These are phyloP conservation scores for Dioszegia hungarica DNA, from an alignment of 768 basidiomycete genomes.

Conservation along the genomic window DNA sequence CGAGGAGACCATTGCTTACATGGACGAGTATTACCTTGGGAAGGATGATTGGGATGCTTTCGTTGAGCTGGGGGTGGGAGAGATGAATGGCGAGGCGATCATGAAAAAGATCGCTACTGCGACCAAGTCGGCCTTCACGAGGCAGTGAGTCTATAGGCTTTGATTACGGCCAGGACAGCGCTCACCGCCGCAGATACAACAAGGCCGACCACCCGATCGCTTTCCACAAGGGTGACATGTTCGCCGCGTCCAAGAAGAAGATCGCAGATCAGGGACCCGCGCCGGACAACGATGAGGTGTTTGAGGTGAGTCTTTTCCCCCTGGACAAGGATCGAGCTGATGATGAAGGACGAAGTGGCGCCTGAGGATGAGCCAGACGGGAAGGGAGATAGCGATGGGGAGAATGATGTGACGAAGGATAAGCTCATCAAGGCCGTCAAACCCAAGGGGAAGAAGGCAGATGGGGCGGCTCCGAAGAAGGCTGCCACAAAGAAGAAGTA, in stretches of 20 bases:
- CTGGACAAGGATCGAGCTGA: background rate
- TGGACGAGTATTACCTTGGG: conserved; percentile 91
- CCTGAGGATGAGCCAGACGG: conserved; percentile 57
- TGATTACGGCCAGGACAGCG: too few species aligned
- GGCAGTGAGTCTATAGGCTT: conserved; percentile 58
- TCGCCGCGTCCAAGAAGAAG: conserved; percentile 78
- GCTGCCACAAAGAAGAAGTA: conserved; percentile 9
- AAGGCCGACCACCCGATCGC: conserved; percentile 83
- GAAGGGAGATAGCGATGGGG: conserved; percentile 53
- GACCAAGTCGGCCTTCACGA: conserved; percentile 79
- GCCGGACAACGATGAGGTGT: conserved; percentile 89
- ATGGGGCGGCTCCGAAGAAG: conserved; percentile 10
- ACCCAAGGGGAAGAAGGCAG: conserved; percentile 44
- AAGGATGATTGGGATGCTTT: conserved; percentile 97
- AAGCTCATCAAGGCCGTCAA: conserved; percentile 59
- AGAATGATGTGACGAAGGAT: conserved; percentile 57
- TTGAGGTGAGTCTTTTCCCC: conserved; percentile 58
- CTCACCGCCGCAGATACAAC: conserved; percentile 65
- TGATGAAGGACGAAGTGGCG: conserved; percentile 46
- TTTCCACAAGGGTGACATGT: conserved; percentile 73
- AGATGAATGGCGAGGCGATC: conserved; percentile 66
- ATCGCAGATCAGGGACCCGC: conserved; percentile 61
- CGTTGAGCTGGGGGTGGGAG: conserved; percentile 84
- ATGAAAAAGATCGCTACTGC: conserved; percentile 77
- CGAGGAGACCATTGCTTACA: conserved; percentile 71